Conservation (phyloP, 495 filamentous ascomycete genomes). For the Penicillium coffeae region DNA sequence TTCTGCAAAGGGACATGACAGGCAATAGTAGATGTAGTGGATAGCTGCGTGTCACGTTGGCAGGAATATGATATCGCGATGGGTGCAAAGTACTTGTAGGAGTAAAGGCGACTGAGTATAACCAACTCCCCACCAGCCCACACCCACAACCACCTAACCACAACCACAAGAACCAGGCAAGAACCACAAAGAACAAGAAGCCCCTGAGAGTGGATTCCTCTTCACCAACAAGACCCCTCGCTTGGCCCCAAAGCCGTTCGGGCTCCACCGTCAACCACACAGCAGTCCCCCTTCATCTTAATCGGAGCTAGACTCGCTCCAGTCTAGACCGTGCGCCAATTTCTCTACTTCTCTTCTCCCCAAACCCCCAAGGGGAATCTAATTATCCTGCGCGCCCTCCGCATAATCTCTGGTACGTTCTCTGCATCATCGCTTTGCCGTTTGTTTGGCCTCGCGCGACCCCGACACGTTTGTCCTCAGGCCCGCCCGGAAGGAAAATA, state of each 20-base stretch:
- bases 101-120: no score
- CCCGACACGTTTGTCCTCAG: no score
- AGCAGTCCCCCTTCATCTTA: slow-evolving; percentile 25
- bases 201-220: background rate
- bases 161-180: background rate
- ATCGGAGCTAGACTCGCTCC: slow-evolving; percentile 16
- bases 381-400: background rate
- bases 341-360: slow-evolving; percentile 6
- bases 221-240: slow-evolving; percentile 1
- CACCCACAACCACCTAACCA: no score
- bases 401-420: background rate
- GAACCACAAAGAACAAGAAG: background rate
- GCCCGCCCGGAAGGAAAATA: no score
- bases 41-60: background rate
- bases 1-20: no score
- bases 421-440: background rate
- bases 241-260: background rate
- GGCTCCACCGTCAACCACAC: slow-evolving; percentile 2
- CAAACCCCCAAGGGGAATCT: slow-evolving; percentile 7
- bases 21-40: no score
- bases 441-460: background rate
- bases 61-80: no score
- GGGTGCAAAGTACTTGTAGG: background rate
- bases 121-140: no score
- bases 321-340: slow-evolving; percentile 11